These are phyloP conservation scores for Atkinsonella texensis DNA, from an alignment of 2,329 filamentous ascomycete genomes.

Conservation along the genomic window DNA sequence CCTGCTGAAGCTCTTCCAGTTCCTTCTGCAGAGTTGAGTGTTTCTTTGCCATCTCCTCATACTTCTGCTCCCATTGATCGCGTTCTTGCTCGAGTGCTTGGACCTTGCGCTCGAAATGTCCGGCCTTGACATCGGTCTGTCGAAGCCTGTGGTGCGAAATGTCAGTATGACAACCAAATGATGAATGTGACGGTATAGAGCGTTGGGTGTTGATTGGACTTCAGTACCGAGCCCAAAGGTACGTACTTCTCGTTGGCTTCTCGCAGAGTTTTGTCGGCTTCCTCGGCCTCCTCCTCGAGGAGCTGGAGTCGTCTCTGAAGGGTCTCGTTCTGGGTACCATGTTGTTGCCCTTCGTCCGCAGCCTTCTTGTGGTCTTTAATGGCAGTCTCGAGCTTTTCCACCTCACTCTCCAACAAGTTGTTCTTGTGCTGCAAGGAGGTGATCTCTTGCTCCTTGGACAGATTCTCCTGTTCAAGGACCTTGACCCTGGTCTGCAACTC, in stretches of 20 bases:
- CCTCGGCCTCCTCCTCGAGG: slow-evolving; percentile 94
- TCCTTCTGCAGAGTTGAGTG: slow-evolving; percentile 76
- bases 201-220: not conserved
- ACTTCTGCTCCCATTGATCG: slow-evolving; percentile 94
- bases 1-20: slow-evolving; percentile 76
- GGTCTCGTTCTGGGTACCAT: slow-evolving; percentile 78
- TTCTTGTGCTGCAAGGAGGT: slow-evolving; percentile 95
- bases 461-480: slow-evolving; percentile 83
- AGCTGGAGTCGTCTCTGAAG: slow-evolving; percentile 87
- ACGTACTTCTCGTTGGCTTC: slow-evolving; percentile 98
- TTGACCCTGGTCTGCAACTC: slow-evolving; percentile 84
- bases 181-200: not conserved
- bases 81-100: slow-evolving; percentile 86
- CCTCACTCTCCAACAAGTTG: slow-evolving; percentile 74
- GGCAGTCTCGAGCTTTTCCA: slow-evolving; percentile 79
- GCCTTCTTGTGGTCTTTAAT: slow-evolving; percentile 82
- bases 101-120: slow-evolving; percentile 98
- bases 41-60: slow-evolving; percentile 95
- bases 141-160: slow-evolving; percentile 55
- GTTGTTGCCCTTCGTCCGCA: slow-evolving; percentile 72
- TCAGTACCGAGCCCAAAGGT: slow-evolving; percentile 3
- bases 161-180: slow-evolving; percentile 8
- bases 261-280: slow-evolving; percentile 89
- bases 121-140: slow-evolving; percentile 98
- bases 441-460: slow-evolving; percentile 96